A percentile compares a stretch with the other conserved stretches of the same genome.
Evolutionary conservation across 1,284 basidiomycete species (phyloP).

Genomic region (Pholiota adiposa): DNA sequence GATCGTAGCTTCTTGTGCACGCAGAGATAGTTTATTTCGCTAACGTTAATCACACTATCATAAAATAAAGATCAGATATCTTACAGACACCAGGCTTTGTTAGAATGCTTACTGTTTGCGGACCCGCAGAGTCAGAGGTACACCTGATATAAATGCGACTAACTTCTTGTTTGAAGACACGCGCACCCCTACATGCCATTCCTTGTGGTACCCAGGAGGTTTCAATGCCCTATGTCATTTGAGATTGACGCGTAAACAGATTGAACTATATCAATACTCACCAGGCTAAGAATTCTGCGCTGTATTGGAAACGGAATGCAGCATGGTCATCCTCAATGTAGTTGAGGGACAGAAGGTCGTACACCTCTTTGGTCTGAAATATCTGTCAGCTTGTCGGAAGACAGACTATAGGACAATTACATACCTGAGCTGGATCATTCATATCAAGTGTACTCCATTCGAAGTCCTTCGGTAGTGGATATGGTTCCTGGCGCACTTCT

Average conservation of each 20-base stretch:
- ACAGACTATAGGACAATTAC: not conserved
- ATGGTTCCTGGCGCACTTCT: conserved; percentile 87
- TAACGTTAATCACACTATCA: conserved; percentile 67
- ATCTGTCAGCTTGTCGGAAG: not conserved
- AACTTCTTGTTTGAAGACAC: conserved; percentile 90
- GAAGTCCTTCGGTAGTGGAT: conserved; percentile 90
- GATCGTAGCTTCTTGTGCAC: conserved; percentile 98
- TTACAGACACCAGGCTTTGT: conserved; percentile 2
- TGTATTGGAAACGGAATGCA: conserved; percentile 95
- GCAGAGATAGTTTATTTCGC: conserved; percentile 98
- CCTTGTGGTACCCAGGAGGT: conserved; percentile 90
- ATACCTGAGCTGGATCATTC: conserved; percentile 72
- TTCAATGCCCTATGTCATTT: conserved; percentile 79
- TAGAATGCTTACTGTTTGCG: conserved; percentile 68
- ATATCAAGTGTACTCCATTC: conserved; percentile 92
- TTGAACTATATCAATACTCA: conserved; percentile 34
- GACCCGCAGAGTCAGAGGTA: conserved; percentile 84
- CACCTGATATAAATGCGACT: conserved; percentile 98
- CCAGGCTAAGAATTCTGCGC: conserved; percentile 95
- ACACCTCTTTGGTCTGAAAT: conserved; percentile 87
- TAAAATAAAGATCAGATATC: too few species aligned
- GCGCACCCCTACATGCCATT: conserved; percentile 97
- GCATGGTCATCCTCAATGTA: conserved; percentile 98
- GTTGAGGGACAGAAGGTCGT: conserved; percentile 89
- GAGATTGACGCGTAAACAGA: not conserved